Base-by-base conservation (phyloP, 768 basidiomycete genomes). In the Suillus clintonianus region DNA sequence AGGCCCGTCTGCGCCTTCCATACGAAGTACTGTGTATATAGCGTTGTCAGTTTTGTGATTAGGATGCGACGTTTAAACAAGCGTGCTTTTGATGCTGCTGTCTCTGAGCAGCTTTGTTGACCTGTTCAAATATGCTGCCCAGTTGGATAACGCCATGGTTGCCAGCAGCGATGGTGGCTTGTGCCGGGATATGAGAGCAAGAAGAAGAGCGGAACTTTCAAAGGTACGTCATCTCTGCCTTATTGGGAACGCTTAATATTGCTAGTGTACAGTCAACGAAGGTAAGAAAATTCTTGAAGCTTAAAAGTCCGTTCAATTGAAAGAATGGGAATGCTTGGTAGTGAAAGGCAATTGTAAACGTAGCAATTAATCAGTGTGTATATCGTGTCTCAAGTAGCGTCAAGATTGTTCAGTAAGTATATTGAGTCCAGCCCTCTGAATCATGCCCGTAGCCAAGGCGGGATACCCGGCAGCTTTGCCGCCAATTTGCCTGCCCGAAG, bases 1-100 rank as follows among this genome's bases (percentile, higher is more conserved):
- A 10, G 88, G 88, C 32, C 76, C 80, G 60, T 90, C 85, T n/a
- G 86, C 85, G 67, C 92, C 92, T 70, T 86, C 81, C 92, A 94
- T 94, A 54, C 85, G 82, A 43, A 91, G 71, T 60, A 90, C 92
- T 94, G 65, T 42, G 53, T 51, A 59, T 30, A 53, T 62, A 47
- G 56, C 14, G 41, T 37, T 61, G 67, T 72, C 60, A 68, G 62
- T 54, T 63, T 57, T 32, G 62, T 30, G 48, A 47, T 17, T 15
- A 8, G 53, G n/a, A 57, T 59, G 48, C 45, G 61, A 56, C 15
- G 43, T 55, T 62, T 68, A 69, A 69, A 45, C 50, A 63, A 69
- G 71, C 77, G 64, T 77, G 75, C 80, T 77, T 74, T 80, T 81
- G 64, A 76, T 74, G 30, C 79, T 74, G 70, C 75, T 76, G 65